Conservation (phyloP, 2,329 filamentous ascomycete genomes). For the Verticillium nonalfalfae region DNA sequence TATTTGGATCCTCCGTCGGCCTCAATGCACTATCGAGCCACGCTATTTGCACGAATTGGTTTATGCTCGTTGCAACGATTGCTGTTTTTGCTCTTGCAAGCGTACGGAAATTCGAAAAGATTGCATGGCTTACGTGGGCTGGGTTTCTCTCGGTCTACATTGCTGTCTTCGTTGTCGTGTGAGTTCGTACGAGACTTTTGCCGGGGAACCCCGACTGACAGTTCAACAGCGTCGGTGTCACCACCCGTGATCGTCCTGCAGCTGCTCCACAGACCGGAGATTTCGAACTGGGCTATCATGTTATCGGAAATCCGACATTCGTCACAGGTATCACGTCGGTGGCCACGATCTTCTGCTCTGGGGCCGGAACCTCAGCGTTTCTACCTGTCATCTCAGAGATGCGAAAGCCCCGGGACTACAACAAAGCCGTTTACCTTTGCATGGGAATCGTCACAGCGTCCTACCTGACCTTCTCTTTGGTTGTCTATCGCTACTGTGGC, state of each 20-base stretch:
- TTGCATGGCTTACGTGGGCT: conserved; percentile 56
- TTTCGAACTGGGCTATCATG: conserved; percentile 53
- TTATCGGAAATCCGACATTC: conserved; percentile 50
- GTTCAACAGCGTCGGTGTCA: conserved; percentile 42
- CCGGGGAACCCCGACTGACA: background rate
- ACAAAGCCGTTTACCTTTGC: conserved; percentile 52
- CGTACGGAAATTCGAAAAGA: conserved; percentile 52
- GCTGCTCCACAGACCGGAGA: conserved; percentile 52
- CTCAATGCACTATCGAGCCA: conserved; percentile 55
- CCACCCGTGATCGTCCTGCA: conserved; percentile 48
- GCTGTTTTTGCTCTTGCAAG: conserved; percentile 42
- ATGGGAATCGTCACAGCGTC: conserved; percentile 50
- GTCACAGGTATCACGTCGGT: conserved; percentile 51
- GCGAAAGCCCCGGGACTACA: conserved; percentile 51
- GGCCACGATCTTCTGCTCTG: conserved; percentile 53
- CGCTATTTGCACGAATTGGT: conserved; percentile 53
- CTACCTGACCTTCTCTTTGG: conserved; percentile 52
- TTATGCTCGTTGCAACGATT: conserved; percentile 43
- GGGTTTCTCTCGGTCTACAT: conserved; percentile 53
- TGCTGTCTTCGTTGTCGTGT: conserved; percentile 51
- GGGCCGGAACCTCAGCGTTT: conserved; percentile 53
- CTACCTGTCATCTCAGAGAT: conserved; percentile 62
- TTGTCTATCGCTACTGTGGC: conserved; percentile 56
- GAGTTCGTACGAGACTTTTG: conserved; percentile 10
- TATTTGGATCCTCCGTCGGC: conserved; percentile 51